A percentile compares a stretch with the other conserved stretches of the same genome.
Conservation (phyloP, 1,284 basidiomycete genomes). For the Coniferiporia sulphurascens region DNA sequence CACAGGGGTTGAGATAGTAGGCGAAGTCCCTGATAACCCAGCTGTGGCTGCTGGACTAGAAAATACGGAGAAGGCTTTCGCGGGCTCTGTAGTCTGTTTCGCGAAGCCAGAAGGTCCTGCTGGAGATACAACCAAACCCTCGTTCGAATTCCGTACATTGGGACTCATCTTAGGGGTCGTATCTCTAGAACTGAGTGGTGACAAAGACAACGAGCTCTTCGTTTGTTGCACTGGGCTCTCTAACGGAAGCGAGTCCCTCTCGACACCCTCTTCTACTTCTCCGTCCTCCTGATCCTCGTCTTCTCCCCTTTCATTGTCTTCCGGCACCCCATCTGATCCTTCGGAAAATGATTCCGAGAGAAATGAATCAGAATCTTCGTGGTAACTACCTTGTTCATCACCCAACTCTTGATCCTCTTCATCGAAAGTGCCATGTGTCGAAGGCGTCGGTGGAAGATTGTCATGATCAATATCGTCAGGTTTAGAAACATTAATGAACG, state of each 20-base stretch:
- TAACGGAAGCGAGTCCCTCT: not conserved
- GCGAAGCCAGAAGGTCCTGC: not conserved
- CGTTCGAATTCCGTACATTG: not conserved
- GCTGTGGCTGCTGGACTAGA: not conserved
- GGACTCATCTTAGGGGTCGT: not conserved
- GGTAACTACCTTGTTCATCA: conserved; percentile 23
- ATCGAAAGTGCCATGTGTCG: conserved; percentile 15
- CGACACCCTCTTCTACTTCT: conserved; percentile 24
- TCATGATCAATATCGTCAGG: conserved; percentile 17
- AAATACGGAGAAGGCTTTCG: conserved; percentile 16
- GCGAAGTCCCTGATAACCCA: not conserved
- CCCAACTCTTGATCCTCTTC: conserved; percentile 19
- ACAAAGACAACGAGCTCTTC: not conserved
- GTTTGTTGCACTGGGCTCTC: not conserved
- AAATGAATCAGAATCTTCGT: conserved; percentile 21
- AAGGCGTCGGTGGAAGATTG: conserved; percentile 16
- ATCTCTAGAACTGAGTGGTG: not conserved
- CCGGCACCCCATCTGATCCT: conserved; percentile 22
- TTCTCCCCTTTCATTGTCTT: conserved; percentile 25
- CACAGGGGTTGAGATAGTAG: not conserved
- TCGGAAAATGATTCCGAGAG: conserved; percentile 21
- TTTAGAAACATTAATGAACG: conserved; percentile 10
- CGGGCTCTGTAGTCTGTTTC: not conserved
- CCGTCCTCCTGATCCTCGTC: conserved; percentile 27
- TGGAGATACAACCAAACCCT: not conserved